Conservation (phyloP, 306 rosid species). For the Dryas octopetala region DNA sequence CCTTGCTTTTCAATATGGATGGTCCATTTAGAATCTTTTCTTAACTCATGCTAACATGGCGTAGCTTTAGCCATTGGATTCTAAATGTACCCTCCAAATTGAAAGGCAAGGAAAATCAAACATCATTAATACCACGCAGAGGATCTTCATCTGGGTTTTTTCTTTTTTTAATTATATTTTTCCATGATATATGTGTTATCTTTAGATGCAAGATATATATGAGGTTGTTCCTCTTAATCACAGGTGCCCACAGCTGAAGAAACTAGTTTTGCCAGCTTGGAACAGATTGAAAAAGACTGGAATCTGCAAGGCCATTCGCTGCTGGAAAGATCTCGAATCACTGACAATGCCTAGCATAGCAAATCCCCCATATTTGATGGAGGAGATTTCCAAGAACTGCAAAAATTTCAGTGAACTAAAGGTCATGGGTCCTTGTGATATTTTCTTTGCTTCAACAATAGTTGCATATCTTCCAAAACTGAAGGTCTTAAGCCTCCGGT, state of each 20-base stretch:
- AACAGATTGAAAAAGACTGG: slow-evolving; percentile 75
- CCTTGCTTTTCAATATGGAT: no score
- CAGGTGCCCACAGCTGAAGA: slow-evolving; percentile 59
- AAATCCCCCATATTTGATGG: slow-evolving; percentile 60
- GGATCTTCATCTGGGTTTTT: no score
- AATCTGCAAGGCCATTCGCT: slow-evolving; percentile 65
- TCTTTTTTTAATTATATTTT: no score
- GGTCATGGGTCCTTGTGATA: slow-evolving; percentile 81
- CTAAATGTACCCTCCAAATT: no score
- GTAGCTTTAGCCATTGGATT: no score
- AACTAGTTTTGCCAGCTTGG: slow-evolving; percentile 83
- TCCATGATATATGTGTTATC: background rate
- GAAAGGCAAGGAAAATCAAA: no score
- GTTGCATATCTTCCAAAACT: slow-evolving; percentile 53
- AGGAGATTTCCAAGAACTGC: slow-evolving; percentile 63
- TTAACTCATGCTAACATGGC: no score
- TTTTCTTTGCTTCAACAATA: slow-evolving; percentile 46
- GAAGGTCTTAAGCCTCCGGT: slow-evolving; percentile 71
- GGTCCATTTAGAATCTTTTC: no score
- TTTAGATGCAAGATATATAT: background rate
- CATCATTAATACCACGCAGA: no score
- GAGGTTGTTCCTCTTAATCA: slow-evolving; percentile 25
- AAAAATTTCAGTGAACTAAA: slow-evolving; percentile 63
- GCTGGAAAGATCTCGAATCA: slow-evolving; percentile 73
- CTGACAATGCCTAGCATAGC: slow-evolving; percentile 77